Conservation (phyloP, 495 filamentous ascomycete genomes). For the Cercophora sp. region DNA sequence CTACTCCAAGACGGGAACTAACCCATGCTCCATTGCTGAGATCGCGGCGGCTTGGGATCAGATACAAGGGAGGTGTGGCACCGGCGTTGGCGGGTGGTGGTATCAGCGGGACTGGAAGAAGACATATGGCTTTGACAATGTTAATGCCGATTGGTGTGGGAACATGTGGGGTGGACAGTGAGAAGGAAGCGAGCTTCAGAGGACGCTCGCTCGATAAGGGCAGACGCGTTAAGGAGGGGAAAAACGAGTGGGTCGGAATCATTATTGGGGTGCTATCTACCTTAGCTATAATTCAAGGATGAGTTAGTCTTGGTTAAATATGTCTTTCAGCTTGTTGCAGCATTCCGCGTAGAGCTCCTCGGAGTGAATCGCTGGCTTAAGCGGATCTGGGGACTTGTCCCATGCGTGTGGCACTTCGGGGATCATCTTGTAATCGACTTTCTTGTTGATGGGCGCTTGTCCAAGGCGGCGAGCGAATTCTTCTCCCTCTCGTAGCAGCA, state of each 20-base stretch:
- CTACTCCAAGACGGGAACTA: not conserved
- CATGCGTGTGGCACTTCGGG: constrained; percentile 74
- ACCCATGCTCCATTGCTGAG: not conserved
- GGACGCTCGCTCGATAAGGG: too few relatives aligned
- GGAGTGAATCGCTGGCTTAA: constrained; percentile 47
- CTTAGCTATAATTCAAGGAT: constrained; percentile 3
- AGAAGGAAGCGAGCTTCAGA: too few relatives aligned
- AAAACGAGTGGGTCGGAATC: not conserved
- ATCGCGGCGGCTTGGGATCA: not conserved
- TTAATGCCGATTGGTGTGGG: not conserved
- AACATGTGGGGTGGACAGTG: too few relatives aligned
- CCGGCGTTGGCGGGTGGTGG: not conserved
- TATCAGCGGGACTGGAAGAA: constrained; percentile 5
- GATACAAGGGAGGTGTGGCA: not conserved
- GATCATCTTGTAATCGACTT: constrained; percentile 65
- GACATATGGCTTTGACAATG: constrained; percentile 5
- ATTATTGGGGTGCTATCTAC: not conserved
- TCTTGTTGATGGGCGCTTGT: constrained; percentile 55
- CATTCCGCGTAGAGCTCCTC: constrained; percentile 41
- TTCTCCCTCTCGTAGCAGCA: constrained; percentile 76
- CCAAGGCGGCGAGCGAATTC: constrained; percentile 59
- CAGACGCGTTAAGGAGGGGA: too few relatives aligned
- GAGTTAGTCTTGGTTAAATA: constrained; percentile 25
- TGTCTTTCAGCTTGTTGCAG: constrained; percentile 25
- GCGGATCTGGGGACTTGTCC: constrained; percentile 82